These are phyloP conservation scores for Penstemon newberryi DNA, from an alignment of 257 asterid genomes.

Conservation along the genomic window DNA sequence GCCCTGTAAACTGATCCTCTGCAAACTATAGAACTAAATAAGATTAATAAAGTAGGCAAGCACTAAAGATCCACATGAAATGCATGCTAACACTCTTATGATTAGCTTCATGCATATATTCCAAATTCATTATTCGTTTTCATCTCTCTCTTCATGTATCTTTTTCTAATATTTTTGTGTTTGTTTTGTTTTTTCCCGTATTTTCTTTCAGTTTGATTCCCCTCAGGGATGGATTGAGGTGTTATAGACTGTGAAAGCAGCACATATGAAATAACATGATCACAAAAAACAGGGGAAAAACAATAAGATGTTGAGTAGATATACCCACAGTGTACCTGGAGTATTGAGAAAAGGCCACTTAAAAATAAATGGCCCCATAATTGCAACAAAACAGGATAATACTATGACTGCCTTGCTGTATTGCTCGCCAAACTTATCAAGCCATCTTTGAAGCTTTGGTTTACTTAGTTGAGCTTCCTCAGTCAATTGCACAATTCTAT, in stretches of 20 bases:
- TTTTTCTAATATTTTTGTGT: slow-evolving; percentile 10
- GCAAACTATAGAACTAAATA: slow-evolving; percentile 59
- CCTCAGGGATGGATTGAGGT: background rate
- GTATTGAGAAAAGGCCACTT: slow-evolving; percentile 93
- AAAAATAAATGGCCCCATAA: slow-evolving; percentile 88
- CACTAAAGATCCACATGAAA: slow-evolving; percentile 5
- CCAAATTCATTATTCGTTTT: background rate
- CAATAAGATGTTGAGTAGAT: background rate
- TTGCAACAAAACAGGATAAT: slow-evolving; percentile 69
- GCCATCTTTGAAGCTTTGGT: slow-evolving; percentile 98
- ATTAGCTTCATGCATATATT: background rate
- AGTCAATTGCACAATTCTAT: slow-evolving; percentile 87
- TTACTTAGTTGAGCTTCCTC: slow-evolving; percentile 98
- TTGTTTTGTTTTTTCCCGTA: background rate
- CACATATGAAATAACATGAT: slow-evolving; percentile 4
- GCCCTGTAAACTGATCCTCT: slow-evolving; percentile 98
- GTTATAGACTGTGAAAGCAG: background rate
- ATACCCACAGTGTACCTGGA: slow-evolving; percentile 59
- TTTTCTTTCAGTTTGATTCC: slow-evolving; percentile 8
- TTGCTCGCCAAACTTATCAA: slow-evolving; percentile 90
- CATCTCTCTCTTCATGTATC: background rate
- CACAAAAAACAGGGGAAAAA: slow-evolving; percentile 2
- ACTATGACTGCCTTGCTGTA: slow-evolving; percentile 87
- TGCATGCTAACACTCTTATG: background rate
- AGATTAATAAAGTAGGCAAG: slow-evolving; percentile 23